A percentile compares a stretch with the other conserved stretches of the same genome.
These are phyloP conservation scores for Olyra latifolia DNA, from an alignment of 176 grass and related monocot genomes.

Conservation along the genomic window DNA sequence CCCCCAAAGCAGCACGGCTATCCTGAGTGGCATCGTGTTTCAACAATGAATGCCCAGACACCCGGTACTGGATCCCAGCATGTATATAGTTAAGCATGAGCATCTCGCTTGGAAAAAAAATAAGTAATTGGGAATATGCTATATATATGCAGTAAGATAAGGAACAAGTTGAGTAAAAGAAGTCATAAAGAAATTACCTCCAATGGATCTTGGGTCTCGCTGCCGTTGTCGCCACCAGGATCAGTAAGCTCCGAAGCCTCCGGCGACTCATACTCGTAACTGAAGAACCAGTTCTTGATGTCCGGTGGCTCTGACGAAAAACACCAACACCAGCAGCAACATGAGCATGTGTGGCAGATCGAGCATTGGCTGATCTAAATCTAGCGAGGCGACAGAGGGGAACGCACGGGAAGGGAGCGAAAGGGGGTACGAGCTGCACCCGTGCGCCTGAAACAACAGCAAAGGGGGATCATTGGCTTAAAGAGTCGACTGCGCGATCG, in stretches of 20 bases:
- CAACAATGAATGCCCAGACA: neutral
- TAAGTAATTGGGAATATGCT: neutral
- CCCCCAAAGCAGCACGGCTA: neutral
- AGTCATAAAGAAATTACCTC: slow-evolving; percentile 31
- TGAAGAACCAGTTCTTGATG: slow-evolving; percentile 84
- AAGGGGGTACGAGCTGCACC: slow-evolving; percentile 27
- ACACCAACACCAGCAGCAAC: neutral
- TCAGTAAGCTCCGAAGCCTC: slow-evolving; percentile 27
- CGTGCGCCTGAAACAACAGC: slow-evolving; percentile 33
- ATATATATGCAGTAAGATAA: neutral
- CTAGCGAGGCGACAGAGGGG: neutral
- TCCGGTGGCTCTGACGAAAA: slow-evolving; percentile 74
- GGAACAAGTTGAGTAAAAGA: neutral
- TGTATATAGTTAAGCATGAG: slow-evolving; percentile 14
- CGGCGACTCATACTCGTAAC: slow-evolving; percentile 68
- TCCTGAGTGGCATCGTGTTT: neutral
- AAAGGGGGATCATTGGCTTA: slow-evolving; percentile 1
- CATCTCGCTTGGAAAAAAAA: neutral
- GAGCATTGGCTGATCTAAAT: neutral
- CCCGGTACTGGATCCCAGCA: neutral
- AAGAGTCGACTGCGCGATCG: neutral
- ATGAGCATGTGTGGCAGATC: neutral
- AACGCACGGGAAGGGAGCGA: slow-evolving; percentile 68
- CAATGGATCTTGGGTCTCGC: slow-evolving; percentile 57
- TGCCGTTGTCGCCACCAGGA: neutral